Conservation (phyloP, 352 stramenopile species). For the Phytophthora boehmeriae region DNA sequence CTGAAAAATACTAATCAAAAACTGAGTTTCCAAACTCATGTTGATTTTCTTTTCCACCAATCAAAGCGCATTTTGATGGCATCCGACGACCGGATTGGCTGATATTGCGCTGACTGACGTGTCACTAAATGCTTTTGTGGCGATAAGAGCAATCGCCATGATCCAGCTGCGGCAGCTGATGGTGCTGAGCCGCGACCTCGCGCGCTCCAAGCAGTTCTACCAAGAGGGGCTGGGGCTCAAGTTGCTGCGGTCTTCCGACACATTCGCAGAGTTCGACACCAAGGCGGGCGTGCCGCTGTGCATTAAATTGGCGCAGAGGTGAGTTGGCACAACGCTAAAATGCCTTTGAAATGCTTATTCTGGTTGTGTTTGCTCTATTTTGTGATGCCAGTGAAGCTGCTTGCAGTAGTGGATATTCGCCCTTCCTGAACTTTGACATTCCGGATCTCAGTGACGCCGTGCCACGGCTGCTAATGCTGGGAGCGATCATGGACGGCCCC, state of each 20-base stretch:
- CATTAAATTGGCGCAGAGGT: conserved; percentile 85
- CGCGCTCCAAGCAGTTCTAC: conserved; percentile 84
- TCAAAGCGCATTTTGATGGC: neutral
- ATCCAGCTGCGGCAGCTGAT: conserved; percentile 84
- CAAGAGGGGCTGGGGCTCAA: conserved; percentile 78
- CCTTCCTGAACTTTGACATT: conserved; percentile 93
- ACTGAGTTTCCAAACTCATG: too few relatives aligned
- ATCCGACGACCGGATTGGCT: conserved; percentile 13
- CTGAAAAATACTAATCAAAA: neutral
- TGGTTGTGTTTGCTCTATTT: conserved; percentile 2
- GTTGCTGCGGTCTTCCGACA: conserved; percentile 78
- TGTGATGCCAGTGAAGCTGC: conserved; percentile 62
- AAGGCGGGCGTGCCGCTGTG: conserved; percentile 68
- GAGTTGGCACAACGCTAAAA: too few relatives aligned
- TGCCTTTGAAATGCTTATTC: neutral
- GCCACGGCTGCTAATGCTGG: conserved; percentile 84
- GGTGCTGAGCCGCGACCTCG: conserved; percentile 84
- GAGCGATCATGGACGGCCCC: conserved; percentile 89
- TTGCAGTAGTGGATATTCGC: conserved; percentile 88
- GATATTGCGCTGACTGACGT: conserved; percentile 5
- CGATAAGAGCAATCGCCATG: conserved; percentile 13
- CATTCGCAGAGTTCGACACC: conserved; percentile 84
- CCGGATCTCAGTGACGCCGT: conserved; percentile 88
- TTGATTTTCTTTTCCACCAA: neutral
- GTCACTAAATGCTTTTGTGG: neutral